These are phyloP conservation scores for Heterobasidion occidentale DNA, from an alignment of 1,284 basidiomycete genomes.

Conservation along the genomic window DNA sequence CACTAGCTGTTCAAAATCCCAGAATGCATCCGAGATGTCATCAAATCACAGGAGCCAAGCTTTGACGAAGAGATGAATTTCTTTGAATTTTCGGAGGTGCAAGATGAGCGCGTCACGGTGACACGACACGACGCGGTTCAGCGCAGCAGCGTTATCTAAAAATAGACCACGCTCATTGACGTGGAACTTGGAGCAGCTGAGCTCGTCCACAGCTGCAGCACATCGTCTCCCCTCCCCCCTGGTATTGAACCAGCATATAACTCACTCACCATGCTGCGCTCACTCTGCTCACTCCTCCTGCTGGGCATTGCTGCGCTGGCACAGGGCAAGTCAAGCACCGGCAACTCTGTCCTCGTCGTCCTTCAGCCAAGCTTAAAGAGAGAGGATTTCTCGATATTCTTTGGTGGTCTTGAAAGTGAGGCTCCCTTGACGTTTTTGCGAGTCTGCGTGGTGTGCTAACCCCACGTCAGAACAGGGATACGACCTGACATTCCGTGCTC, in stretches of 20 bases:
- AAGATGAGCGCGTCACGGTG: too few species aligned
- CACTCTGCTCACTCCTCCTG: conserved; percentile 11
- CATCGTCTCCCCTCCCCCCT: not conserved
- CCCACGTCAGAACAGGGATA: conserved; percentile 59
- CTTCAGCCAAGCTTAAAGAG: conserved; percentile 62
- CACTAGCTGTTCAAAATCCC: too few species aligned
- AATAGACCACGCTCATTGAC: not conserved
- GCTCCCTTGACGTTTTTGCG: not conserved
- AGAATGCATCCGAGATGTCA: too few species aligned
- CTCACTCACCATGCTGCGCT: conserved; percentile 8
- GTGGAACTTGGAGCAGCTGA: conserved; percentile 2
- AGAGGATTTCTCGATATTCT: conserved; percentile 77
- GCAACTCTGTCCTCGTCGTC: conserved; percentile 78
- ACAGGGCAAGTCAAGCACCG: conserved; percentile 69
- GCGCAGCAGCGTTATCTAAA: not conserved
- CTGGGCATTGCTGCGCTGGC: not conserved
- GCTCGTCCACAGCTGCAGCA: not conserved
- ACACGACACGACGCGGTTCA: not conserved
- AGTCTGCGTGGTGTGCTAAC: not conserved
- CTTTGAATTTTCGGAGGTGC: too few species aligned
- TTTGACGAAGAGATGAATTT: too few species aligned
- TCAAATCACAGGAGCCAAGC: too few species aligned
- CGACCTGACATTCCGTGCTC: conserved; percentile 75
- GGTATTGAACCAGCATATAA: not conserved
- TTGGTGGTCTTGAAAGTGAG: conserved; percentile 68